Conservation (phyloP, 148 eudicot species). For the Camellia japonica region DNA sequence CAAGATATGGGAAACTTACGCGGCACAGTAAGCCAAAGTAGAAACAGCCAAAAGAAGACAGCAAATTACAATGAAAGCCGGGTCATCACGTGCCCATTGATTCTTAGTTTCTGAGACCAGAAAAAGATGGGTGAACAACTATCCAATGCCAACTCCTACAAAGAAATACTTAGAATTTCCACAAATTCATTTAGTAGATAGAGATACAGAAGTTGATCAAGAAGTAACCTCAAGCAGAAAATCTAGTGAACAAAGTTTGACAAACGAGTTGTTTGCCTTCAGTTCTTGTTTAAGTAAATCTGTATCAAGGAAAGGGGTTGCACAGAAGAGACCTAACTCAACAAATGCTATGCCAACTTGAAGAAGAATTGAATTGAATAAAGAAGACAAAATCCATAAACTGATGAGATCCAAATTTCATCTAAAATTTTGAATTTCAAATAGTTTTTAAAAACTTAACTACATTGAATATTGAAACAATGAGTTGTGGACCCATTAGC, state of each 20-base stretch:
- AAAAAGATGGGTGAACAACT: conserved; percentile 9
- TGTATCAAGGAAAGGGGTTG: not conserved
- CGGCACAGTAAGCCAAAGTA: conserved; percentile 86
- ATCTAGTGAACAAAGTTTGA: not conserved
- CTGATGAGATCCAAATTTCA: not conserved
- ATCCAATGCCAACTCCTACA: conserved; percentile 6
- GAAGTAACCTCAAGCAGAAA: conserved; percentile 2
- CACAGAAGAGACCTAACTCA: not conserved
- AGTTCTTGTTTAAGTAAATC: not conserved
- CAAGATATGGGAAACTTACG: conserved; percentile 57
- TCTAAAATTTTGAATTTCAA: not conserved
- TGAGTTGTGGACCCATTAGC: not conserved
- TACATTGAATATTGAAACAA: not conserved
- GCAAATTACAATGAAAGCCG: conserved; percentile 95
- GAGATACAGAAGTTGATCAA: not conserved
- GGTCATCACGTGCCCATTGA: conserved; percentile 99
- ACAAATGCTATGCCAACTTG: conserved; percentile 2
- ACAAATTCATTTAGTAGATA: not conserved
- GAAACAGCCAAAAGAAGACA: conserved; percentile 82
- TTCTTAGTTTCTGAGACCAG: conserved; percentile 87
- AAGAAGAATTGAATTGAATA: not conserved
- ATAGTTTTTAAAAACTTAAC: not conserved
- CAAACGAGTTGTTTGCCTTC: not conserved
- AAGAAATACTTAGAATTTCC: not conserved
- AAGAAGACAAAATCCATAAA: not conserved